phyloP scores from a whole-genome alignment of 345 rosid species.

The Arabidopsis arenosa region DNA sequence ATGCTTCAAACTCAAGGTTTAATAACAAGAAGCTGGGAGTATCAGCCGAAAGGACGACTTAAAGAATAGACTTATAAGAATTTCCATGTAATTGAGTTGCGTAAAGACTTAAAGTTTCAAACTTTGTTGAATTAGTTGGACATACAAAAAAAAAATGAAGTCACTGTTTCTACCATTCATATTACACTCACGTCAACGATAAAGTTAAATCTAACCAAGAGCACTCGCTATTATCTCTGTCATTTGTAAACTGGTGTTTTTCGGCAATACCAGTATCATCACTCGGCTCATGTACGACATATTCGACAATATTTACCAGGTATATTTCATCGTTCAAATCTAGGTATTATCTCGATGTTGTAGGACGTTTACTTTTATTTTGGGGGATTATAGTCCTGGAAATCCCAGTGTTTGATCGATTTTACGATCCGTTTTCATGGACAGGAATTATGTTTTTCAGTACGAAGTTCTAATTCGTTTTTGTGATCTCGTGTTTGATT shows the following conservation, averaged over 20 bases:
- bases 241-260: constrained; percentile 81
- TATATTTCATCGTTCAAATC: constrained; percentile 33
- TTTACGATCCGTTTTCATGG: constrained; percentile 33
- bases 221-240: too few relatives aligned
- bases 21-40: not conserved
- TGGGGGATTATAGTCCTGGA: not conserved
- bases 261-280: constrained; percentile 92
- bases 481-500: constrained; percentile 22
- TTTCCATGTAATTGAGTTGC: not conserved
- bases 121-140: not conserved
- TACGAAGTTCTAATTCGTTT: not conserved
- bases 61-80: not conserved
- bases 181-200: too few relatives aligned
- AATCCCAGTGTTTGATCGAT: constrained; percentile 5
- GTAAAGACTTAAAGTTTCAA: not conserved
- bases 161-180: too few relatives aligned
- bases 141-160: too few relatives aligned
- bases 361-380: constrained; percentile 1
- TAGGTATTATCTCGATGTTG: constrained; percentile 2
- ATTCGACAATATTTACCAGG: constrained; percentile 96
- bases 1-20: not conserved
- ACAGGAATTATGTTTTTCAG: not conserved
- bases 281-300: constrained; percentile 96
- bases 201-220: too few relatives aligned
- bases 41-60: not conserved